Base-by-base conservation (phyloP, 139 green algal genomes). In the Klebsormidium nitens region DNA sequence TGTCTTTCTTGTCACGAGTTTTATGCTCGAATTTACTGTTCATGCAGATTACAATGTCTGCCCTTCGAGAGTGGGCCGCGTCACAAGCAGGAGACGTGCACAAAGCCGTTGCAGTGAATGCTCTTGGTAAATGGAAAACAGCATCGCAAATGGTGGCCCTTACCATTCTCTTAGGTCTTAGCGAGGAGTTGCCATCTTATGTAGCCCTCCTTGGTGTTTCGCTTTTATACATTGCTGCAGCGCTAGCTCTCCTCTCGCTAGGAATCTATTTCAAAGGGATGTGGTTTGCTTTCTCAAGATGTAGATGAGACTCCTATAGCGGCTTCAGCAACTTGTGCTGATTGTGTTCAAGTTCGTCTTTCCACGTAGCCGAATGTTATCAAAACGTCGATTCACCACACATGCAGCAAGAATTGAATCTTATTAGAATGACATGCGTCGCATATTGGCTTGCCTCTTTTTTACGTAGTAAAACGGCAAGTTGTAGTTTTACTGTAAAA, bases 41-140 rank as follows among this genome's bases (percentile, higher is more conserved):
- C n/a, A n/a, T n/a, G n/a, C n/a, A 52, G 72, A 93, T 98, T 39
- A 90, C 90, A 0, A 96, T 96, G 89, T 89, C 81, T 1, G 84
- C 90, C 0, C 82, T 98, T 40, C 81, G 93, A 5, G 93, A 98
- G 74, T 98, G 91, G 91, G 91, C 91, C 2, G 91, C 91, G 0
- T 77, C 82, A 1, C 58, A 84, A 1, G 86, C 90, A 2, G 72
- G 80, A 2, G 83, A 89, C 38, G 91, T 87, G 0, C 78, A 87
- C 14, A 65, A 65, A 4, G 90, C 89, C 3, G 91, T 96, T 5
- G 88, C 88, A 2, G 90, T 97, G 31, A 91, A 85, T 80, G 66
- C 52, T 17, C 80, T 87, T 70, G 91, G 91, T 29, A 97, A 96
- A 67, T 91, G 75, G 82, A 96, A 97, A 82, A 97, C 90, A n/a